Evolutionary conservation across 352 stramenopile genomes (phyloP).

Genomic region (Globisporangium paroecandrum): DNA sequence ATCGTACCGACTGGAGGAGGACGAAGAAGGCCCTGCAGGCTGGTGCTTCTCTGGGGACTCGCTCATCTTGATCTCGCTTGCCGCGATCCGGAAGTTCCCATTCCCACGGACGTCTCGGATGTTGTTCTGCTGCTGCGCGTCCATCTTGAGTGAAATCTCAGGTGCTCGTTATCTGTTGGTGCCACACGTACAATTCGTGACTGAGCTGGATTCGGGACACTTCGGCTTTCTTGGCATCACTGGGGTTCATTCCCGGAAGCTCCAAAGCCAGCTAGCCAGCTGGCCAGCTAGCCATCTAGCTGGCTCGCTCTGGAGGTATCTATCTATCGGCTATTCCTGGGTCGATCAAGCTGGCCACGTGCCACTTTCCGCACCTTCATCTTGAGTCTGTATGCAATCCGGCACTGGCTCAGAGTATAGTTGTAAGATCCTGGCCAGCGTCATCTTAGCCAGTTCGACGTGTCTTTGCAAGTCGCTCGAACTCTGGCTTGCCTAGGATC

Average conservation of each 20-base stretch:
- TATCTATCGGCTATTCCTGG: neutral
- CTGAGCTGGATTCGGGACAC: neutral
- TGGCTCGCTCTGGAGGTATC: neutral
- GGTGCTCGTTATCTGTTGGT: neutral
- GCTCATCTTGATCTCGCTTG: neutral
- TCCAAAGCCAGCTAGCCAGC: neutral
- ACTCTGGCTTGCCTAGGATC: neutral
- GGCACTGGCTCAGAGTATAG: neutral
- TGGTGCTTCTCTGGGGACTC: neutral
- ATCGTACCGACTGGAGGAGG: neutral
- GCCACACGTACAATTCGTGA: neutral
- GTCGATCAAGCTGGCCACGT: neutral
- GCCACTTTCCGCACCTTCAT: neutral
- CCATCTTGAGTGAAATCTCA: neutral
- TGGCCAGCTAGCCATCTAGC: too few species aligned
- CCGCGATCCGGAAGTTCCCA: slow-evolving; percentile 6
- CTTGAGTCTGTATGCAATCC: neutral
- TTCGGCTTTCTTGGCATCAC: neutral
- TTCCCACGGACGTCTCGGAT: neutral
- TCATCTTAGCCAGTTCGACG: neutral
- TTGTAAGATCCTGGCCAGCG: neutral
- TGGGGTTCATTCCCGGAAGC: neutral
- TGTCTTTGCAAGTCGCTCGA: neutral
- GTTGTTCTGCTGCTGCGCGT: slow-evolving; percentile 1
- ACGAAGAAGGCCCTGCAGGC: neutral